Evolutionary conservation across 495 filamentous ascomycete genomes (phyloP), one percentile per base, ranked within the genome.

Genomic region (Melanomma pulvis-pyrius): DNA sequence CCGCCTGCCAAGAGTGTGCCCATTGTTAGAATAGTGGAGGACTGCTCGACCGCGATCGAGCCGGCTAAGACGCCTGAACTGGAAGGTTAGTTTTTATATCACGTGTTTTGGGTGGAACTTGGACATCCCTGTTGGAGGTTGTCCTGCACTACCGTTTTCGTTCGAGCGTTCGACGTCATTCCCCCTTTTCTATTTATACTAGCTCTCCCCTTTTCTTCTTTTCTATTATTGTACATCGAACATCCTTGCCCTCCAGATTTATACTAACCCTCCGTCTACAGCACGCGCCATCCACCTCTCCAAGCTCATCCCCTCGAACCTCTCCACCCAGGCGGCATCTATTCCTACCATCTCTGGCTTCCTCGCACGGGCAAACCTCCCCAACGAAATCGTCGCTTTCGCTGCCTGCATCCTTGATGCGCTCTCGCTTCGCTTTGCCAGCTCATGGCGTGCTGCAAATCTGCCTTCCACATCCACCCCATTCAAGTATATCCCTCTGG

Each of bases 321-420:
- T 61, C 36, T 67, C 46, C 25, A 34, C 61, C 17, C 57, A 25
- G 12, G 61, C 54, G 2, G 58, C 62, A 21, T 63, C 58, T 28
- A 50, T 53, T 17, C 15, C 60, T 1, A 52, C 44, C 2, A 68
- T 68, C 39, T 22, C 39, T 3, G 46, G 29, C 13, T 61, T 59
- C 49, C 67, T 74, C 15, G n/a, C 6, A 0, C 66, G 71, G n/a
- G 52, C 69, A 3, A 32, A 65, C 13, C 70, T 74, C 26, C 67
- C 72, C 1, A 26, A 62, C 32, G 64, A 71, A 24, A 56, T 68
- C 41, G 28, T 74, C 30, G 72, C 60, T 5, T 67, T 72, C 21
- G 47, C 72, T 1, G 61, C 70, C 15, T 74, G 72, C 44, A 67
- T 74, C 21, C 67, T 74, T 1, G 69, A 72, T 41, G 53, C 69